Base-by-base conservation (phyloP, 768 basidiomycete genomes). In the Austroboletus festivus region DNA sequence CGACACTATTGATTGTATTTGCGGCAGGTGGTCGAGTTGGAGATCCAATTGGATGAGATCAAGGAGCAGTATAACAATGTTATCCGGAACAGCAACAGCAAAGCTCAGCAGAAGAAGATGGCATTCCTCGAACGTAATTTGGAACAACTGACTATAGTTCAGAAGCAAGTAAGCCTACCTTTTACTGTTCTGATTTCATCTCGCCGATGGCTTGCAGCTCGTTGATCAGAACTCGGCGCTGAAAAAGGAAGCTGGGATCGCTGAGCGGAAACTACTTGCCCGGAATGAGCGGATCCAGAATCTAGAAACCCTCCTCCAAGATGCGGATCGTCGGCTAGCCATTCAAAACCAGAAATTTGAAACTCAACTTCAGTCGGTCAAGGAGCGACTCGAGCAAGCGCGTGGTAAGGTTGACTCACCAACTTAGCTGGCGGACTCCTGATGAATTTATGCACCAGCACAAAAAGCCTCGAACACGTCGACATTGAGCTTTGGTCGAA, bases 41-140 rank as follows among this genome's bases (percentile, higher is more conserved):
- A 99, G 70, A 98, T 99, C 55, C 94, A 97, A 67, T 75, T 99
- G 28, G 96, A 98, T 62, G 96, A 99, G 66, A 93, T 96, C 68
- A 91, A 90, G 68, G 96, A 99, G 70, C 94, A 98, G 64, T 99
- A 99, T 71, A 95, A 93, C 74, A 95, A 94, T 64, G 92, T 98
- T 50, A 93, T 96, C 60, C 87, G 92, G 54, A 96, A 96, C 67
- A 94, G 93, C 73, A 98, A 98, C 70, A 93, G 88, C 69, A 94
- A 95, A 68, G 92, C 95, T 7, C 96, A 99, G 59, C 92, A 95
- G 73, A 94, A 95, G 81, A 97, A 98, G 80, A 94, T 98, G 89
- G 90, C 93, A 12, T 96, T 97, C 80, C 71, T 99, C 46, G 93
- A 97, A 65, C 87, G 95, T 44, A 99, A 98, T 63, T 73, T 99